Evolutionary conservation across 2,329 filamentous ascomycete species (phyloP).

Genomic region (Colletotrichum falcatum): DNA sequence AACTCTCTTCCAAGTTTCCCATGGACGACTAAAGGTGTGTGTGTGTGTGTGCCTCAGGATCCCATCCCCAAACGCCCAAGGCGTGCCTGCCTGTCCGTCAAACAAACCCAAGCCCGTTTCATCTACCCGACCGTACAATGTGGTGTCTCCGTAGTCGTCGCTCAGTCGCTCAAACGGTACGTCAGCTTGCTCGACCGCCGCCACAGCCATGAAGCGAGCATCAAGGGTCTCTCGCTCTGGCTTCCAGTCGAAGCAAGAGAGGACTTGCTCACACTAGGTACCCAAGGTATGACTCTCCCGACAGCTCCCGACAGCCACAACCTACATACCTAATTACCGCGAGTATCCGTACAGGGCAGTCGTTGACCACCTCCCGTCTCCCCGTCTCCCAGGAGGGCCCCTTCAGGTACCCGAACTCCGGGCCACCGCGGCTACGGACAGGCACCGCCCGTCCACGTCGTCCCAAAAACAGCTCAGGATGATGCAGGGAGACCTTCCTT

Average conservation of each 20-base stretch:
- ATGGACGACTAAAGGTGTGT: no score
- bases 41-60: conserved; percentile 21
- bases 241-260: no score
- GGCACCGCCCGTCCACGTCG: conserved; percentile 22
- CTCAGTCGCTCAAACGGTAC: conserved; percentile 21
- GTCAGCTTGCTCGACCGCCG: background rate
- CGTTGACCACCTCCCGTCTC: no score
- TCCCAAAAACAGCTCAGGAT: conserved; percentile 15
- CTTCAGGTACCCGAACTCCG: conserved; percentile 9
- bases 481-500: conserved; percentile 23
- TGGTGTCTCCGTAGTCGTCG: no score
- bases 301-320: background rate
- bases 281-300: no score
- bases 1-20: conserved; percentile 14
- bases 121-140: conserved; percentile 9
- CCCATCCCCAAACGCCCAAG: background rate
- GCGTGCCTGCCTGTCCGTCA: conserved; percentile 16
- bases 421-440: conserved; percentile 15
- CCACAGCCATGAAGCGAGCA: no score
- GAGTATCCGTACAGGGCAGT: no score
- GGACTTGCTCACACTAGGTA: no score
- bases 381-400: conserved; percentile 1
- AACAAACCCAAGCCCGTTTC: conserved; percentile 34
- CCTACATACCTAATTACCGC: no score
- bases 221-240: no score